Conservation (phyloP, 768 basidiomycete genomes). For the Boletus patriciae region DNA sequence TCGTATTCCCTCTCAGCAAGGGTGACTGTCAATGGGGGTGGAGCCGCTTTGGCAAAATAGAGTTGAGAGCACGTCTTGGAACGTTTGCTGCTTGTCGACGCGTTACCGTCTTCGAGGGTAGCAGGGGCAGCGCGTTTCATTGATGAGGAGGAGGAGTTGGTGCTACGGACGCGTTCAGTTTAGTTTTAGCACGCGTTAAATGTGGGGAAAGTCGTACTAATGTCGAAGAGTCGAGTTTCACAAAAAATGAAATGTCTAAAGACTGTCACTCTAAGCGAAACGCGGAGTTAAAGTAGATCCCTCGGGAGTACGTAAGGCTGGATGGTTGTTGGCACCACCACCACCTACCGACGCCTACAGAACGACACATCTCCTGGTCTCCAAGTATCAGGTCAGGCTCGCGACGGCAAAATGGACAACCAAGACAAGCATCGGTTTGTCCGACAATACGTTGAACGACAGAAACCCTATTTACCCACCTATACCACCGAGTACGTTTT, state of each 20-base stretch:
- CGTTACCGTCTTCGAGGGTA: constrained; percentile 6
- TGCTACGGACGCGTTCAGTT: background rate
- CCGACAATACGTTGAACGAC: constrained; percentile 48
- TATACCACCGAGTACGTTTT: constrained; percentile 44
- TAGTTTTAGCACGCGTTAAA: background rate
- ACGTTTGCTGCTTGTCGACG: constrained; percentile 24
- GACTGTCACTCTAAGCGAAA: background rate
- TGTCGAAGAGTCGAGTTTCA: background rate
- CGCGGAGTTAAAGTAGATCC: background rate
- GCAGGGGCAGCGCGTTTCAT: constrained; percentile 25
- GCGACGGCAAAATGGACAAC: constrained; percentile 16
- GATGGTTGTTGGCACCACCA: background rate
- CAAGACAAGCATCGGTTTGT: constrained; percentile 46
- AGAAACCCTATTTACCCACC: constrained; percentile 42
- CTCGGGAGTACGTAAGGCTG: constrained; percentile 5
- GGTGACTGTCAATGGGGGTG: constrained; percentile 31
- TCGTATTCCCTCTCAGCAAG: constrained; percentile 40
- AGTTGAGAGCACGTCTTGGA: constrained; percentile 23
- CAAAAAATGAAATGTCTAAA: constrained; percentile 5
- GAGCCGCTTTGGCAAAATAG: constrained; percentile 6
- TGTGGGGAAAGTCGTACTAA: background rate
- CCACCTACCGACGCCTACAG: background rate
- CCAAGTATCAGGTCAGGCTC: too few species aligned
- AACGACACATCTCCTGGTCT: too few species aligned
- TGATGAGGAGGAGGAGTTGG: background rate